phyloP scores from a whole-genome alignment of 371 early-diverging fungal genomes.

The Batrachochytrium dendrobatidis region DNA sequence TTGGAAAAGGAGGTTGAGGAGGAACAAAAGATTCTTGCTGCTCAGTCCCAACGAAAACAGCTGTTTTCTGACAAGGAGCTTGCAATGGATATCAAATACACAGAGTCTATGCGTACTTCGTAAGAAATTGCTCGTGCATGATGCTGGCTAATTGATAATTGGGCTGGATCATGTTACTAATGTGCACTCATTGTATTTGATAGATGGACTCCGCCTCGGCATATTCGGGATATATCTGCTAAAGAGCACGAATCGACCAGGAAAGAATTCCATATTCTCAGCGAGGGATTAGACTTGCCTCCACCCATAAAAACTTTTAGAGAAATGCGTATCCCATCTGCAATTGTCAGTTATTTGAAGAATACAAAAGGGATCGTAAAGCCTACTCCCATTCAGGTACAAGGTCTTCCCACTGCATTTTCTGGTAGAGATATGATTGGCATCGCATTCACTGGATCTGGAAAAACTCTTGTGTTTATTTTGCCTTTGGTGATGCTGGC shows the following conservation, averaged over 20 bases:
- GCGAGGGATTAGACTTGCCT: slow-evolving; percentile 54
- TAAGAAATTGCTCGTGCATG: slow-evolving; percentile 18
- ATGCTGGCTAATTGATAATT: not conserved
- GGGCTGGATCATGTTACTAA: not conserved
- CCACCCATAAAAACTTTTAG: slow-evolving; percentile 52
- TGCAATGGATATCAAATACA: slow-evolving; percentile 79
- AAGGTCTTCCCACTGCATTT: slow-evolving; percentile 58
- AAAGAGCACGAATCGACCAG: slow-evolving; percentile 38
- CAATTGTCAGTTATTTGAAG: slow-evolving; percentile 41
- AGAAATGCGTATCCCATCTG: slow-evolving; percentile 43
- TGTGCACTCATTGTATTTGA: not conserved
- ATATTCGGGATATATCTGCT: slow-evolving; percentile 41
- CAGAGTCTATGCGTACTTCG: slow-evolving; percentile 74
- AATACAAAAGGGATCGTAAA: slow-evolving; percentile 35
- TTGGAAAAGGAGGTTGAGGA: slow-evolving; percentile 75
- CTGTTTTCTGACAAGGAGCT: slow-evolving; percentile 80
- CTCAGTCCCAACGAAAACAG: slow-evolving; percentile 69
- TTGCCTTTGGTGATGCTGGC: slow-evolving; percentile 69
- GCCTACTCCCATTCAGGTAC: slow-evolving; percentile 67
- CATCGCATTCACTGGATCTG: slow-evolving; percentile 67
- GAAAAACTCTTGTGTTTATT: slow-evolving; percentile 64
- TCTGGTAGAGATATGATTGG: slow-evolving; percentile 67
- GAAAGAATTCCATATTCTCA: slow-evolving; percentile 48
- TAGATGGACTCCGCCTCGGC: slow-evolving; percentile 75
- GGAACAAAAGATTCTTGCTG: slow-evolving; percentile 74